phyloP scores from a whole-genome alignment of 257 asterid genomes.

The Buddleja alternifolia region DNA sequence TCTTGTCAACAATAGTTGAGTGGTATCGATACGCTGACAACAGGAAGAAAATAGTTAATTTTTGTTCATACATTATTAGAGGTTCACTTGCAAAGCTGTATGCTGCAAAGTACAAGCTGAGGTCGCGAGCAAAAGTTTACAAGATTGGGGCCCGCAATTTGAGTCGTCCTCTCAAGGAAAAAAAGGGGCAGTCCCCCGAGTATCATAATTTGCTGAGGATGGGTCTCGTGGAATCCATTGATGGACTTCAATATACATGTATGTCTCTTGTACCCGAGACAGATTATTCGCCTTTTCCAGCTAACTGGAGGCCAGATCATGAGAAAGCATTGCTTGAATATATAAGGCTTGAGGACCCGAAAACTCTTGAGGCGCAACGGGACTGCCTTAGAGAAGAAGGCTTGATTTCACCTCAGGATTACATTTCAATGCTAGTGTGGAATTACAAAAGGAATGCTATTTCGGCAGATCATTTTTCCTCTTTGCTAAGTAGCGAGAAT shows the following conservation, averaged over 20 bases:
- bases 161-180: conserved; percentile 92
- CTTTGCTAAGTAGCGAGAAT: conserved; percentile 35
- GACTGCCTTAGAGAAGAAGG: conserved; percentile 77
- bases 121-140: conserved; percentile 96
- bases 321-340: conserved; percentile 89
- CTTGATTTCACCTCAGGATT: conserved; percentile 91
- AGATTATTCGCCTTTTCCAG: conserved; percentile 86
- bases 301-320: conserved; percentile 88
- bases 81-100: conserved; percentile 99
- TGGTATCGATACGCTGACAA: conserved; percentile 98
- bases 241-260: conserved; percentile 87
- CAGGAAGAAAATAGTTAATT: conserved; percentile 90
- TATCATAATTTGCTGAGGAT: conserved; percentile 83
- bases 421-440: conserved; percentile 94
- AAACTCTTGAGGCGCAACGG: conserved; percentile 76
- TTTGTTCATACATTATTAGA: conserved; percentile 87
- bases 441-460: conserved; percentile 80
- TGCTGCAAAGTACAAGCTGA: conserved; percentile 94
- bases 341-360: conserved; percentile 67
- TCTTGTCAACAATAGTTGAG: conserved; percentile 87
- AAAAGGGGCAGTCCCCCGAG: conserved; percentile 94
- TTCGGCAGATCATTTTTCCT: conserved; percentile 52
- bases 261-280: conserved; percentile 98
- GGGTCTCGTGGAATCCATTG: conserved; percentile 96
- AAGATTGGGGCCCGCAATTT: conserved; percentile 81